These are phyloP conservation scores for Coemansia sp. DNA, from an alignment of 192 early-diverging fungal genomes.

Conservation along the genomic window DNA sequence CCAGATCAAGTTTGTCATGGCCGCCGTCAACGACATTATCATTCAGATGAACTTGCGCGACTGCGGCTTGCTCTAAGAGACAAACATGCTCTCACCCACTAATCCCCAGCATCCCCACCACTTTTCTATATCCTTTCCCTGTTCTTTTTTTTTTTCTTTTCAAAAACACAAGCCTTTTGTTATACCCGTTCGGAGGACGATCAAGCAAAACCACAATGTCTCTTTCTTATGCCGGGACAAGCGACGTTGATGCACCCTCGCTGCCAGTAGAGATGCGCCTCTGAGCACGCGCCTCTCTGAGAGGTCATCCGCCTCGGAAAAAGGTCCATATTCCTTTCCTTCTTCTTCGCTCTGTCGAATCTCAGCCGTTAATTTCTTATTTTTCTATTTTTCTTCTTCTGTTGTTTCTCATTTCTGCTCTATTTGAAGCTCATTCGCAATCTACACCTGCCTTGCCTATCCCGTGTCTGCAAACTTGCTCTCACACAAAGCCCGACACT, in stretches of 20 bases:
- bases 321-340: neutral
- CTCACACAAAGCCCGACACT: neutral
- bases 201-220: too few species aligned
- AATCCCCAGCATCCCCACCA: neutral
- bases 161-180: neutral
- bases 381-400: too few species aligned
- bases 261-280: too few species aligned
- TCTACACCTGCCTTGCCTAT: too few species aligned
- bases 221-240: too few species aligned
- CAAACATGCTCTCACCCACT: neutral
- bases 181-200: too few species aligned
- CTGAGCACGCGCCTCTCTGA: too few species aligned
- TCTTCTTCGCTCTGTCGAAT: neutral
- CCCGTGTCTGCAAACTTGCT: too few species aligned
- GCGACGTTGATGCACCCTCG: too few species aligned
- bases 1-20: conserved; percentile 88
- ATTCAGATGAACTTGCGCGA: conserved; percentile 84
- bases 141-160: neutral
- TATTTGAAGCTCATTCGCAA: too few species aligned
- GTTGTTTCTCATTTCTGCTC: too few species aligned
- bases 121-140: neutral
- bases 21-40: conserved; percentile 89
- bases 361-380: neutral
- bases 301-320: neutral
- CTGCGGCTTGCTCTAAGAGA: conserved; percentile 69